Evolutionary conservation across 352 stramenopile species (phyloP), one percentile per base, ranked within the genome.

Genomic region (Phytophthora idaei): DNA sequence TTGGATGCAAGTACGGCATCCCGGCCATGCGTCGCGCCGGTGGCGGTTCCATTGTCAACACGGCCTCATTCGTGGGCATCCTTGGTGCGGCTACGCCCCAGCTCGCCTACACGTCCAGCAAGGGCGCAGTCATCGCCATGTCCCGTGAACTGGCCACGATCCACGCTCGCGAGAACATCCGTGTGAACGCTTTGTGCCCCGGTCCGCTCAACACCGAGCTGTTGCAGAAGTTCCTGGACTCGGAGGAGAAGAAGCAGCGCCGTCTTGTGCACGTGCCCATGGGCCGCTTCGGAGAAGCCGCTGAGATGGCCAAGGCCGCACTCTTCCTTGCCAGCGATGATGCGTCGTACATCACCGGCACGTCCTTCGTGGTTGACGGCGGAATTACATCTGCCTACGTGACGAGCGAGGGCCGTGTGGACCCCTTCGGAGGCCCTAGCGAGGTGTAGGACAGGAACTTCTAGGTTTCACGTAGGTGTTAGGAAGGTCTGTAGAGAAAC

Each of bases 61-160:
- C 87, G 58, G 88, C 86, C 36, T 96, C 88, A 54, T 96, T 96
- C 56, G 88, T 96, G 21, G 84, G 86, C 5, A 80, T 90, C 36
- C 64, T 96, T 5, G 88, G 88, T 27, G 88, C 88, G 3, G 88
- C 88, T 21, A 96, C 88, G 29, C 88, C 88, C 31, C 88, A 96
- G 67, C 79, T 96, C n/a, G 88, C 88, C 60, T 96, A 96, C 75
- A 96, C 88, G 44, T 90, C 81, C 32, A 94, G 85, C 71, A 95
- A 95, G 64, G 89, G 87, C n/a, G 89, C 88, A 2, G 87, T 97
- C 36, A 90, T 96, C 57, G 80, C 87, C 41, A 90, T 97, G 79
- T 92, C 86, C n/a, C 81, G 87, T 36, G 87, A 95, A 51, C 71
- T 97, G 48, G 86, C 87, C 8, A 89, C 89, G 8, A 90, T 96